Conservation (phyloP, 805 yeast genomes). For the Metschnikowia baotianmanensis region DNA sequence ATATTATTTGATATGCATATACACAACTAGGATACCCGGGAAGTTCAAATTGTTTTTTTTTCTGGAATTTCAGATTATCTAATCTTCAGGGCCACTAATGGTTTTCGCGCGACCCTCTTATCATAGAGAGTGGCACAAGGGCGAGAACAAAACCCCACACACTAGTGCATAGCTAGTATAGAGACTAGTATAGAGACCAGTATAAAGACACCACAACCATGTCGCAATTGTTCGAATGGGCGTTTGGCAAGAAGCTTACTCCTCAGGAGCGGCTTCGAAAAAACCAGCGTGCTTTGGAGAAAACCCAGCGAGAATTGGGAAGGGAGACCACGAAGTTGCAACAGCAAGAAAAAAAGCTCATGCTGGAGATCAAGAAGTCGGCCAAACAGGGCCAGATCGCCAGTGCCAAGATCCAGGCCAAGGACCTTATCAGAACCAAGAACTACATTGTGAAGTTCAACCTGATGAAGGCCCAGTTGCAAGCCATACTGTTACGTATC, state of each 20-base stretch:
- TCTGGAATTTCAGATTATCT: no score
- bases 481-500: slow-evolving; percentile 87
- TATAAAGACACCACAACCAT: slow-evolving; percentile 2
- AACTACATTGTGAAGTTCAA: slow-evolving; percentile 83
- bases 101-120: slow-evolving; percentile 9
- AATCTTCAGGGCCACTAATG: no score
- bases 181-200: not conserved
- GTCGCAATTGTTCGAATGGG: slow-evolving; percentile 72
- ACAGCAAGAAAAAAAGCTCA: slow-evolving; percentile 85
- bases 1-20: no score
- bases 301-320: slow-evolving; percentile 89
- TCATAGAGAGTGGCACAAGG: slow-evolving; percentile 9
- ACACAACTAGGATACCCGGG: no score
- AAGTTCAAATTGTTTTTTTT: no score
- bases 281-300: slow-evolving; percentile 93
- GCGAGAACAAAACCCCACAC: not conserved
- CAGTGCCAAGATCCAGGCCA: slow-evolving; percentile 93
- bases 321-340: slow-evolving; percentile 85
- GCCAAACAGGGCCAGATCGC: slow-evolving; percentile 88
- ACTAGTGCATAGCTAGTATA: not conserved
- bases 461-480: slow-evolving; percentile 91
- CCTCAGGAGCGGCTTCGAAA: slow-evolving; percentile 94
- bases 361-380: slow-evolving; percentile 81
- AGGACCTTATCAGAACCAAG: slow-evolving; percentile 88
- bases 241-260: slow-evolving; percentile 87